Evolutionary conservation across 2,329 filamentous ascomycete genomes (phyloP), one percentile per base, ranked within the genome.

Genomic region (Neonectria sp.): DNA sequence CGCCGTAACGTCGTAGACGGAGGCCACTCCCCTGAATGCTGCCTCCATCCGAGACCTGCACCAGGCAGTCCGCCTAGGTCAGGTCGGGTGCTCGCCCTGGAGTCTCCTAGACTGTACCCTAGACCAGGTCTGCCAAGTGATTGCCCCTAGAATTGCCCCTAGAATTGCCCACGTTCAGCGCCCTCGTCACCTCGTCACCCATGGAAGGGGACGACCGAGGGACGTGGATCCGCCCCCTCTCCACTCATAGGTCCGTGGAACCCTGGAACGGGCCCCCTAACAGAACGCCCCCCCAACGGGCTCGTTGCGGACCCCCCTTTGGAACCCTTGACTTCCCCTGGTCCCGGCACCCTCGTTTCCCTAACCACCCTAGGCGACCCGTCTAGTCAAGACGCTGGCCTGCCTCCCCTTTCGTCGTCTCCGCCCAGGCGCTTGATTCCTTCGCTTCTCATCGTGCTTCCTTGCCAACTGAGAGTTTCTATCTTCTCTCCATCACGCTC

Each of bases 401-500:
- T 68, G 58, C 72, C 64, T 70, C 73, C 74, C 74, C 72, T 76
- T 76, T 76, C 68, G 64, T 45, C 40, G 66, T 73, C 73, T 68
- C 68, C 65, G 65, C 71, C 69, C 65, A 67, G 69, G 68, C 70
- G 70, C 68, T 71, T 73, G 71, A 63, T 73, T 75, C 68, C 74
- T 61, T 71, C 70, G 67, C 67, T 73, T 70, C 67, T 78, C 72
- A 67, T 76, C 69, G 69, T 75, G 76, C 77, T 76, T 80, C 76
- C 77, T 82, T 80, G 82, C 84, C 85, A 87, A 88, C 84, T 83
- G 86, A 86, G 86, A 83, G 84, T 81, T 72, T 73, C 70, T 75
- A 83, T 81, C 66, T 70, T 71, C 85, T 87, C 86, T 88, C 86
- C 84, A 83, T 76, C 83, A 89, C 86, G 81, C 85, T 89, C 86